Conservation (phyloP, 2,329 filamentous ascomycete genomes). For the Monosporascus sp. region DNA sequence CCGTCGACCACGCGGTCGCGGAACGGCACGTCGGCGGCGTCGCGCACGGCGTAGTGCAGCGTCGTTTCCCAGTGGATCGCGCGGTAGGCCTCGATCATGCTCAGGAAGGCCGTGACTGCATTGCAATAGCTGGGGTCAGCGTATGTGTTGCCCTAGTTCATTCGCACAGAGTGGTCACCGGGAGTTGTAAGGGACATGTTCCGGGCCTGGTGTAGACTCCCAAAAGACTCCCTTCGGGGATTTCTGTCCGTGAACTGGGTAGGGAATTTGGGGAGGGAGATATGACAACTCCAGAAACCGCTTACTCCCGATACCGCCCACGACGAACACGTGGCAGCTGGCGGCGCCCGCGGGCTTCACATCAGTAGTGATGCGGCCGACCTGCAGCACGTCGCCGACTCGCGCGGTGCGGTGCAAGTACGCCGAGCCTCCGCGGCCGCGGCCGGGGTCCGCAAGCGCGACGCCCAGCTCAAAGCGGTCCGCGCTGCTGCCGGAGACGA, state of each 20-base stretch:
- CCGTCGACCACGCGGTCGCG: slow-evolving; percentile 33
- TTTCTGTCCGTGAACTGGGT: too few species aligned
- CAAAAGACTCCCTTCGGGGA: too few species aligned
- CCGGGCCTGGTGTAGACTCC: too few species aligned
- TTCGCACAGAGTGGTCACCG: too few species aligned
- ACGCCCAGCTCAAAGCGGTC: slow-evolving; percentile 54
- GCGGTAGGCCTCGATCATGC: slow-evolving; percentile 37
- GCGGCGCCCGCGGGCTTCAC: slow-evolving; percentile 42
- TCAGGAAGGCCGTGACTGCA: slow-evolving; percentile 56
- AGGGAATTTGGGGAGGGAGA: too few species aligned
- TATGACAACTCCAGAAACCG: too few species aligned
- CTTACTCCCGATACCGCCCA: slow-evolving; percentile 52
- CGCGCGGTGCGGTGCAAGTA: slow-evolving; percentile 49
- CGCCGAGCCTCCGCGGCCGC: slow-evolving; percentile 57
- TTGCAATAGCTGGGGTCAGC: too few species aligned
- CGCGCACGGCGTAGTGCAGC: slow-evolving; percentile 56
- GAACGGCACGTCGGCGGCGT: slow-evolving; percentile 51
- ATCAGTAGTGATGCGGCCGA: slow-evolving; percentile 45
- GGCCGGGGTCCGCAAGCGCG: slow-evolving; percentile 47
- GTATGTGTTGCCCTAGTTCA: too few species aligned
- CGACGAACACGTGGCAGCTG: slow-evolving; percentile 58
- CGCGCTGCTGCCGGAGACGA: slow-evolving; percentile 44
- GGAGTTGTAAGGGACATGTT: too few species aligned
- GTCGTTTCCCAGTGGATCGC: slow-evolving; percentile 44
- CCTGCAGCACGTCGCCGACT: slow-evolving; percentile 45